These are phyloP conservation scores for Breviolum minutum DNA, from an alignment of 73 alveolate species.

Conservation along the genomic window DNA sequence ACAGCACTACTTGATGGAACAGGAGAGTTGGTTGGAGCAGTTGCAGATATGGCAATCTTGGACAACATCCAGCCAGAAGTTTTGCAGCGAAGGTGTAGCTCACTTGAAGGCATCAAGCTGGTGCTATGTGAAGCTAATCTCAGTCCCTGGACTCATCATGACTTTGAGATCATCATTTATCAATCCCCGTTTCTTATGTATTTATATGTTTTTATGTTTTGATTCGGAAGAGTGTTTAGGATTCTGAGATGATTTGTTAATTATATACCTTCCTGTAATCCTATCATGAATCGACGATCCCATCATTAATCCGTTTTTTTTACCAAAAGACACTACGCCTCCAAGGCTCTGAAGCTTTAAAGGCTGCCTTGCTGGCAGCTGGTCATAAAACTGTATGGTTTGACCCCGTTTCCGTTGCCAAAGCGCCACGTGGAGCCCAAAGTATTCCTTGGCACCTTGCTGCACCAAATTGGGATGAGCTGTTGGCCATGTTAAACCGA, in stretches of 20 bases:
- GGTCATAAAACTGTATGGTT: neutral
- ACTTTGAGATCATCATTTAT: neutral
- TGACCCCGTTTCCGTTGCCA: constrained; percentile 81
- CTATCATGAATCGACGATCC: neutral
- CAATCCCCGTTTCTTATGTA: neutral
- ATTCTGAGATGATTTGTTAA: neutral
- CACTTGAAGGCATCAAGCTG: constrained; percentile 28
- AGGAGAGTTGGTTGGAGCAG: constrained; percentile 69
- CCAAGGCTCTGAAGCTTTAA: constrained; percentile 13
- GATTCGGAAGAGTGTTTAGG: neutral
- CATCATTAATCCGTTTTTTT: too few species aligned
- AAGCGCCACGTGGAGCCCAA: constrained; percentile 15
- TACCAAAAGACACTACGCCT: too few species aligned
- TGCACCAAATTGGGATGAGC: constrained; percentile 63
- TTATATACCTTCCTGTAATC: neutral
- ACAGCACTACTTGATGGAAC: constrained; percentile 51
- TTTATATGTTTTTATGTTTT: neutral
- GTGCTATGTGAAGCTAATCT: constrained; percentile 64
- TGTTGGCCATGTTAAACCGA: constrained; percentile 45
- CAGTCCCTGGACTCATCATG: neutral
- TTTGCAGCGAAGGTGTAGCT: constrained; percentile 30
- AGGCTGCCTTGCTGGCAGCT: constrained; percentile 3
- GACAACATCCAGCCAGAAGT: constrained; percentile 47
- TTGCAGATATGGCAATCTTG: constrained; percentile 61
- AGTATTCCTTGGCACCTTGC: constrained; percentile 28